Conservation (phyloP, 108 stramenopile species). For the Bacterosira constricta region DNA sequence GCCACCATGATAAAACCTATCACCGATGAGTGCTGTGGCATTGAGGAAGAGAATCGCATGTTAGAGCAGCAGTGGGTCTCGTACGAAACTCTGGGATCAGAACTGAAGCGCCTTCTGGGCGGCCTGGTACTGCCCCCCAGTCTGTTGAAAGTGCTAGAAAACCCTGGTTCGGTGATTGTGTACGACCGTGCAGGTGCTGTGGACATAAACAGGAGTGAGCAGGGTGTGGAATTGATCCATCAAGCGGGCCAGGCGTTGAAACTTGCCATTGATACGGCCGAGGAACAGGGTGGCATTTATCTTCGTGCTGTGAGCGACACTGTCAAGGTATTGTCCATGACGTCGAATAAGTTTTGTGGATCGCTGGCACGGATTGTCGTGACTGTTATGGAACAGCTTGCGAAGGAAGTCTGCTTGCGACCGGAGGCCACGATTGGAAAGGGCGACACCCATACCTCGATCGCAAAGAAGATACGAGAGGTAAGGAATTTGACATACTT, state of each 20-base stretch:
- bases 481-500: constrained; percentile 29
- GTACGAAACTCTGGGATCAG: constrained; percentile 75
- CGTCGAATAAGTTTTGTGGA: constrained; percentile 74
- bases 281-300: constrained; percentile 83
- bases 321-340: constrained; percentile 58
- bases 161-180: constrained; percentile 77
- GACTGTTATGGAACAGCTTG: constrained; percentile 87
- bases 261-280: constrained; percentile 76
- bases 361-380: constrained; percentile 83
- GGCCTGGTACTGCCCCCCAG: constrained; percentile 70
- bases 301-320: constrained; percentile 80
- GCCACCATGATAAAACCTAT: constrained; percentile 86
- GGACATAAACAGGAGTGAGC: constrained; percentile 75
- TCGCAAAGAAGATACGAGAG: constrained; percentile 87
- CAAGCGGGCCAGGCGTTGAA: constrained; percentile 81
- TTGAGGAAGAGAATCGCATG: constrained; percentile 90
- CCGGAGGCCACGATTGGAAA: constrained; percentile 72
- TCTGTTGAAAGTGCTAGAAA: constrained; percentile 67
- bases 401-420: constrained; percentile 63
- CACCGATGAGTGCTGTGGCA: constrained; percentile 86
- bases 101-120: constrained; percentile 73
- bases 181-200: constrained; percentile 71
- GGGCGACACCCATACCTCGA: constrained; percentile 76
- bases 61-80: constrained; percentile 91
- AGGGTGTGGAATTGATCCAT: constrained; percentile 77